These are phyloP conservation scores for Zanthoxylum bungeanum DNA, from an alignment of 345 rosid genomes.

Conservation along the genomic window DNA sequence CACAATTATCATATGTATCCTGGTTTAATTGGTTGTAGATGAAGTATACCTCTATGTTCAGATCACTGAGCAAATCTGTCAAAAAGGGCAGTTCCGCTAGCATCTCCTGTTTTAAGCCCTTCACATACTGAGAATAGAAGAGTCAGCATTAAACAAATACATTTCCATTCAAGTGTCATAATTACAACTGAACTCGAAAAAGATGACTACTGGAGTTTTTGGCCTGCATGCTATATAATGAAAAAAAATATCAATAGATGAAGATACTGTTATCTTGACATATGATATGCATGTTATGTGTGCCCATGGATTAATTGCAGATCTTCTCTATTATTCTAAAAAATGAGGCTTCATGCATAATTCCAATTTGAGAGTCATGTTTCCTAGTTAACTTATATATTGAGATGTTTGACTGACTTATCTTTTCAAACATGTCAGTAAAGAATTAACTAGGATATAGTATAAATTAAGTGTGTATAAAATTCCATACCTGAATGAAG, in stretches of 20 bases:
- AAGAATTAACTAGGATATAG: no score
- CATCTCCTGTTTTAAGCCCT: slow-evolving; percentile 50
- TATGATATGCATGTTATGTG: background rate
- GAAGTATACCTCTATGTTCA: slow-evolving; percentile 48
- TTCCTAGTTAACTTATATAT: background rate
- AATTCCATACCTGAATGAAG: slow-evolving; percentile 46
- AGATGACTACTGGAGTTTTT: background rate
- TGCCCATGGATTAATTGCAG: background rate
- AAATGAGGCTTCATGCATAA: background rate
- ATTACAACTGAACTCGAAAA: background rate
- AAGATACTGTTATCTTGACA: background rate
- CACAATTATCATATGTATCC: background rate
- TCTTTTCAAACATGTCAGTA: background rate
- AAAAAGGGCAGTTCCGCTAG: slow-evolving; percentile 57
- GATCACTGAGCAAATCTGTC: slow-evolving; percentile 43
- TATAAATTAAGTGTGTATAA: no score
- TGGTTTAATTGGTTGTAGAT: slow-evolving; percentile 11
- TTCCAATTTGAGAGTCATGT: background rate
- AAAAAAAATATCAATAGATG: background rate
- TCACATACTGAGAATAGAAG: slow-evolving; percentile 50
- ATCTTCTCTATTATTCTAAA: background rate
- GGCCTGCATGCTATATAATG: background rate
- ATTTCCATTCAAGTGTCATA: background rate
- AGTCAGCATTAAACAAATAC: slow-evolving; percentile 4
- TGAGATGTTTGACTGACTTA: background rate